Base-by-base conservation (phyloP, 306 rosid species). In the Acacia confusa region DNA sequence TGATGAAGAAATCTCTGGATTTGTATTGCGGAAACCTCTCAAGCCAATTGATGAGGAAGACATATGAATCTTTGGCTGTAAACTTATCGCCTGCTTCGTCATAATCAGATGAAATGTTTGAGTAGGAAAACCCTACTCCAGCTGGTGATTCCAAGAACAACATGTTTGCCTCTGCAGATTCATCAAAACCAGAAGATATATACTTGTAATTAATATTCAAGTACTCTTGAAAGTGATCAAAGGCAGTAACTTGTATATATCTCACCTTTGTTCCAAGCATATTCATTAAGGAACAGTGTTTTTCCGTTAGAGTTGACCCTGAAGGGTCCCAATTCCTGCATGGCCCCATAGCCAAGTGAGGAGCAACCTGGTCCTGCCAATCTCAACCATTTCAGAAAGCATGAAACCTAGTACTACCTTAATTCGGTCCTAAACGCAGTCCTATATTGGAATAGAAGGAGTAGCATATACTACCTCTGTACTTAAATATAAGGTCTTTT, bases 311-410 rank as follows among this genome's bases (percentile, higher is more conserved):
- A 67, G 43, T 80, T 80, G 70, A 89, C 80, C 76, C 90, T 85
- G 75, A 89, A 89, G 52, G 95, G 95, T 91, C 95, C 93, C 32
- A 88, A 43, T 78, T 89, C 90, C 68, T 84, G 63, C 87, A 91
- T 79, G 32, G 88, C 92, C 61, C 93, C 92, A 75, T 70, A 81
- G 24, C 93, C 92, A 2, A 91, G 55, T 9, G 95, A 91, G 3
- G 90, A 89, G 47, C 92, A 88, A 72, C 89, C 92, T 12, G 89
- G 86, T 44, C 89, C 91, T 88, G 85, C 19, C 15, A 52, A 52
- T 52, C 75, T 52, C 77, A 75, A 66, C 40, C 34, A 72, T 38
- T 38, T 14, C 9, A 61, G 14, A 22, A 12, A 25, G 66, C 66
- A 11, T 25, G 3, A 60, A 60, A 58, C 15, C 28, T 8, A 11